phyloP scores from a whole-genome alignment of 768 basidiomycete genomes.

The Phylloporus scabripes region DNA sequence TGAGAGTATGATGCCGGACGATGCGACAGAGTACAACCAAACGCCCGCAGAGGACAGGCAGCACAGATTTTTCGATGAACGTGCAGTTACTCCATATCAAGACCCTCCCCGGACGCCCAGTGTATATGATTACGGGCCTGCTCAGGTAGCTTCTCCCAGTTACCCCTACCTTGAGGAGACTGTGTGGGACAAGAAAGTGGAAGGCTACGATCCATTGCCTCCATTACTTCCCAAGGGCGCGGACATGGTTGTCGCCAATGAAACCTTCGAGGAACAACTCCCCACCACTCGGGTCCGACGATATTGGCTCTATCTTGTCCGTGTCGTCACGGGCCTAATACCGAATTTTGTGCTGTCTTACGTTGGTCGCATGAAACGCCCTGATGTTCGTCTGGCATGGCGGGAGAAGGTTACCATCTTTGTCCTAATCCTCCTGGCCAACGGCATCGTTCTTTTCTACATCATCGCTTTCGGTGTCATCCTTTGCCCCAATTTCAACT shows the following conservation, averaged over 20 bases:
- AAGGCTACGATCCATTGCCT: constrained; percentile 25
- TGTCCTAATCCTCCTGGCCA: constrained; percentile 48
- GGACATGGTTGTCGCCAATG: constrained; percentile 38
- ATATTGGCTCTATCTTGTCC: constrained; percentile 55
- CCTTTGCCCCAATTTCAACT: constrained; percentile 57
- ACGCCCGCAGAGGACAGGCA: constrained; percentile 24
- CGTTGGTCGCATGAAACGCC: constrained; percentile 61
- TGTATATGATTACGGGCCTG: constrained; percentile 22
- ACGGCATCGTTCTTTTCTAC: constrained; percentile 56
- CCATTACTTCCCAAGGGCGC: constrained; percentile 35
- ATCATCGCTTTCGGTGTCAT: constrained; percentile 58
- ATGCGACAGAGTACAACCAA: constrained; percentile 38
- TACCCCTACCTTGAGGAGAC: constrained; percentile 31
- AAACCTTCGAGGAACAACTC: constrained; percentile 47
- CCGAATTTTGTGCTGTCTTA: constrained; percentile 45
- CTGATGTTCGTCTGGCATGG: constrained; percentile 65
- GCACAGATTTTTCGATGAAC: constrained; percentile 31
- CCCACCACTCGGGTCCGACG: constrained; percentile 51
- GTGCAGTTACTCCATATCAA: constrained; percentile 25
- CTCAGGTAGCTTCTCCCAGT: constrained; percentile 20
- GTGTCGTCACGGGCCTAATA: constrained; percentile 50
- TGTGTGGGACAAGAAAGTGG: constrained; percentile 42
- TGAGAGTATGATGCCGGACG: constrained; percentile 39
- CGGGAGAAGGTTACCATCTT: constrained; percentile 65
- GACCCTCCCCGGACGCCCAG: constrained; percentile 29